Evolutionary conservation across 192 early-diverging fungal genomes (phyloP).

Genomic region (Pilaira anomala): DNA sequence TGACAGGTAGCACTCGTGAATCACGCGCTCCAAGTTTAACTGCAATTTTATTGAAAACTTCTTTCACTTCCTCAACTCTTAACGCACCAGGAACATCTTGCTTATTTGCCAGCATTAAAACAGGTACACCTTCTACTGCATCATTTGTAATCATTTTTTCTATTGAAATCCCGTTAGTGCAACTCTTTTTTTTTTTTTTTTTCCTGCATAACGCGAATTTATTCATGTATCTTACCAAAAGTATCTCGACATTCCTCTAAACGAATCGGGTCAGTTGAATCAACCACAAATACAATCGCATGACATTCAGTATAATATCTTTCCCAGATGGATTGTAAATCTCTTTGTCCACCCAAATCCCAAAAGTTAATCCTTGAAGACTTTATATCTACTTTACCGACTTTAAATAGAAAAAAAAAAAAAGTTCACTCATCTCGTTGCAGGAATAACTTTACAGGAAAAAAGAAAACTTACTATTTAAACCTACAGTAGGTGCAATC

Average conservation of each 20-base stretch:
- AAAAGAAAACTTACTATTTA: constrained; percentile 68
- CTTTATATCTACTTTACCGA: constrained; percentile 73
- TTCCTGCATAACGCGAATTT: not conserved
- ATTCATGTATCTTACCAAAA: constrained; percentile 55
- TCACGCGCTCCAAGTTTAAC: constrained; percentile 79
- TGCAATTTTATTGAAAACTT: constrained; percentile 88
- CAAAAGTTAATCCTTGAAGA: constrained; percentile 81
- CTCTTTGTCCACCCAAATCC: constrained; percentile 91
- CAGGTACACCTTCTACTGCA: constrained; percentile 76
- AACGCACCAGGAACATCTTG: constrained; percentile 75
- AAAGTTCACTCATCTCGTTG: not conserved
- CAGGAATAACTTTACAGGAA: not conserved
- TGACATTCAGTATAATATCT: constrained; percentile 93
- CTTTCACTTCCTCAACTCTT: constrained; percentile 80
- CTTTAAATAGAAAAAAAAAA: constrained; percentile 33
- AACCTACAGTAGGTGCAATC: constrained; percentile 90
- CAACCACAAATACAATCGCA: constrained; percentile 91
- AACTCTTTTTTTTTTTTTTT: no score
- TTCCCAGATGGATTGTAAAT: constrained; percentile 88
- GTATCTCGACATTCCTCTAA: constrained; percentile 75
- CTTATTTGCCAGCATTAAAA: constrained; percentile 94
- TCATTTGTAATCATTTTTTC: constrained; percentile 77
- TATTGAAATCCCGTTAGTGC: constrained; percentile 22
- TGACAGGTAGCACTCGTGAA: constrained; percentile 79
- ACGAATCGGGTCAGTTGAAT: constrained; percentile 76